phyloP scores from a whole-genome alignment of 139 green algal genomes.

The Nannochloris sp. region DNA sequence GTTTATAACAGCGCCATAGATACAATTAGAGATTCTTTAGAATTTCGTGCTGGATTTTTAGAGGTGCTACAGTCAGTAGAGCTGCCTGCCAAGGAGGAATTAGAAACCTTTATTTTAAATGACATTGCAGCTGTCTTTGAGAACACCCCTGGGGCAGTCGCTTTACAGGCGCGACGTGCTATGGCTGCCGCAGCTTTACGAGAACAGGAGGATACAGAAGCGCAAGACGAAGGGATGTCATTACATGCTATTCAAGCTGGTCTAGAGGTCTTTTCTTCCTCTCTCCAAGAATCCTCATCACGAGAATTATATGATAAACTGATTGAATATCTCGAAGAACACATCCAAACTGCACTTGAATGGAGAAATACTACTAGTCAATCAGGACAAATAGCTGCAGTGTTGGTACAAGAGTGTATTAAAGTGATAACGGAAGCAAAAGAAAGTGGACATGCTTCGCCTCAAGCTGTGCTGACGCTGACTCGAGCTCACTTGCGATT shows the following conservation, averaged over 20 bases:
- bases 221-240: not conserved
- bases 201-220: not conserved
- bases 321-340: too few relatives aligned
- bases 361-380: too few relatives aligned
- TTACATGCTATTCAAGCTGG: not conserved
- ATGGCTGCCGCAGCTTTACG: not conserved
- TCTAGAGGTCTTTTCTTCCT: too few relatives aligned
- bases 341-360: too few relatives aligned
- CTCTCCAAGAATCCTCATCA: too few relatives aligned
- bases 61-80: slow-evolving; percentile 38
- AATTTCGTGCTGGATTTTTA: slow-evolving; percentile 44
- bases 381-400: too few relatives aligned
- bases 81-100: slow-evolving; percentile 33
- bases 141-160: slow-evolving; percentile 34
- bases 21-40: slow-evolving; percentile 20
- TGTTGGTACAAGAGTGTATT: too few relatives aligned
- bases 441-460: too few relatives aligned
- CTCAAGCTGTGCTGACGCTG: too few relatives aligned
- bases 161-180: slow-evolving; percentile 41
- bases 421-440: too few relatives aligned
- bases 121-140: slow-evolving; percentile 46
- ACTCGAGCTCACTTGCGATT: not conserved
- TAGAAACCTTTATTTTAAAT: slow-evolving; percentile 39
- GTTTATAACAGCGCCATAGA: slow-evolving; percentile 46
- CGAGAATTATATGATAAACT: too few relatives aligned